A percentile compares a stretch with the other conserved stretches of the same genome.
These are phyloP conservation scores for Chenopodium album DNA, from an alignment of 148 eudicot species.

Conservation along the genomic window DNA sequence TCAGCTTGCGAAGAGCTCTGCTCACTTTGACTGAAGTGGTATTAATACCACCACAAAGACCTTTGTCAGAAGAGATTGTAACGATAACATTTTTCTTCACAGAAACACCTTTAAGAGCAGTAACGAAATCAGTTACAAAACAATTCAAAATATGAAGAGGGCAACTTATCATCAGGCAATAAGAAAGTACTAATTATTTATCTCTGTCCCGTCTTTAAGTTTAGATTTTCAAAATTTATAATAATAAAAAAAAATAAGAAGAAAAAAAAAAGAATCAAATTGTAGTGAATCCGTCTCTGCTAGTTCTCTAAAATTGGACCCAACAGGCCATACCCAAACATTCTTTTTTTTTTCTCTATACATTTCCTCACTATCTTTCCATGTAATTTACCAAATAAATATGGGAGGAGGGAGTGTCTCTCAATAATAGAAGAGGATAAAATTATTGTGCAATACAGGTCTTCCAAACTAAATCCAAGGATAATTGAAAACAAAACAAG, in stretches of 20 bases:
- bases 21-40: constrained; percentile 88
- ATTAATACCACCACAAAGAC: constrained; percentile 99
- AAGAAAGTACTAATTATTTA: neutral
- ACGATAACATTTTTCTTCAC: constrained; percentile 91
- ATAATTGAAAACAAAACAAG: neutral
- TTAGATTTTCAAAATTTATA: neutral
- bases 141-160: neutral
- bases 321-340: neutral
- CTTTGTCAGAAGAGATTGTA: constrained; percentile 86
- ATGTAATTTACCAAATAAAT: neutral
- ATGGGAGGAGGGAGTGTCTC: neutral
- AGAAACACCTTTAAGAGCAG: constrained; percentile 59
- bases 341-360: neutral
- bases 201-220: neutral
- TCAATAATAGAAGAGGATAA: neutral
- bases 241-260: no score
- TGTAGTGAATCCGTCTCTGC: neutral
- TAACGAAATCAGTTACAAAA: constrained; percentile 15
- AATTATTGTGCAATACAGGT: neutral
- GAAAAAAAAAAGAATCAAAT: neutral
- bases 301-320: neutral
- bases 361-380: neutral
- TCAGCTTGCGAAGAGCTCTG: constrained; percentile 73
- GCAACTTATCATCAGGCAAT: neutral
- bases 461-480: neutral